Evolutionary conservation across 345 rosid genomes (phyloP), one percentile per base, ranked within the genome.

Genomic region (Eucalyptus shirleyi): DNA sequence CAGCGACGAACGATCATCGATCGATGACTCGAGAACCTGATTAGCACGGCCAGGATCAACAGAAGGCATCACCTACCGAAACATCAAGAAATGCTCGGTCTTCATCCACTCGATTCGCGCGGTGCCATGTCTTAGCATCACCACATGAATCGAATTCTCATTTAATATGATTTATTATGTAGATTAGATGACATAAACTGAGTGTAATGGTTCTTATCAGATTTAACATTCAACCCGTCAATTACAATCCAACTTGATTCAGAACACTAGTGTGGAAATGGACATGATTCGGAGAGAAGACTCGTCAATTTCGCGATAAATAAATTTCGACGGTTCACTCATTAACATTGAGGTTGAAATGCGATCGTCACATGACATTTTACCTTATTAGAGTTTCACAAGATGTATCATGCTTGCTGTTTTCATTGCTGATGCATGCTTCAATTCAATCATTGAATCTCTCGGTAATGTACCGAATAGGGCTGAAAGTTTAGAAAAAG

Each of bases 281-380:
- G 11, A n/a, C 37, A 65, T 65, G 40, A 65, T 65, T 16, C 0
- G 40, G 37, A 65, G 40, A 65, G 2, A n/a, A 16, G 21, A 7
- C 77, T 65, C 30, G 1, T 56, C 30, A 4, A 24, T 56, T 56
- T 56, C 0, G 14, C 62, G 30, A 26, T 23, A 56, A 56, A 56
- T 23, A 23, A 56, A 24, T 56, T 60, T 28, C 8, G 16, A 60
- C 7, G 32, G 32, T 8, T 67, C 40, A n/a, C 77, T 67, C 21
- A 16, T 7, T 3, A 16, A 67, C 19, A n/a, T 65, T 65, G 10
- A 30, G 72, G 19, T 65, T 14, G 9, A 65, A n/a, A 60, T 26
- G 32, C 17, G 0, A 60, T 26, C 10, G 2, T 65, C 72, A 30
- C 37, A 14, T 0, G 5, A 15, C 10, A 2, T n/a, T 65, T 65